Percentiles rank a stretch among this genome's conserved stretches.
Conservation (phyloP, 768 basidiomycete genomes). For the Hypholoma fasciculare region DNA sequence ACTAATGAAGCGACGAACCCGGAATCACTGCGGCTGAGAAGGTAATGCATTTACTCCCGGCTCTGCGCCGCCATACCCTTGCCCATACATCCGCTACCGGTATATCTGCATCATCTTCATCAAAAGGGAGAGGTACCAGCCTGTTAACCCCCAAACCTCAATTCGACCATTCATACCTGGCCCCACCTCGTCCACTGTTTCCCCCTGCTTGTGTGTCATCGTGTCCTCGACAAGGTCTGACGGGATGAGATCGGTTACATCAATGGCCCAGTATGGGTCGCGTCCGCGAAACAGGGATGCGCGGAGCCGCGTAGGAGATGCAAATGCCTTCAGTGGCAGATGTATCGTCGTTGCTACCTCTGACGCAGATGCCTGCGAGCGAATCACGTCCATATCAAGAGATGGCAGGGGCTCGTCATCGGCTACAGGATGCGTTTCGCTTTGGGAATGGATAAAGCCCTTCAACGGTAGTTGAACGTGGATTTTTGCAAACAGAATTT, state of each 20-base stretch:
- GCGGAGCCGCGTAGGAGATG: conserved; percentile 48
- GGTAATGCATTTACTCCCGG: conserved; percentile 11
- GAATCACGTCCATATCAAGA: conserved; percentile 50
- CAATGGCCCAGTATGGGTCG: conserved; percentile 64
- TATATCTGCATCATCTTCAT: conserved; percentile 57
- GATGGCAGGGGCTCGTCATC: conserved; percentile 56
- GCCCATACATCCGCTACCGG: conserved; percentile 22
- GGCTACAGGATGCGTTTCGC: conserved; percentile 3
- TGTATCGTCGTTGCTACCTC: conserved; percentile 78
- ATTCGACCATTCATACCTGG: conserved; percentile 45
- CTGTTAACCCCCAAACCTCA: conserved; percentile 84
- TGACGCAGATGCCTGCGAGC: conserved; percentile 42
- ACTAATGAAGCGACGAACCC: conserved; percentile 6
- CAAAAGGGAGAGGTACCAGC: conserved; percentile 73
- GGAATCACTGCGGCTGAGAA: conserved; percentile 29
- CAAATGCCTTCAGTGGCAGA: conserved; percentile 57
- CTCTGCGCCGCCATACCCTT: neutral
- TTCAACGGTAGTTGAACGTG: conserved; percentile 10
- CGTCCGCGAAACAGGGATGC: conserved; percentile 54
- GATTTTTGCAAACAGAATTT: neutral
- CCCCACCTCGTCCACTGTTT: conserved; percentile 40
- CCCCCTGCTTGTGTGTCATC: conserved; percentile 27
- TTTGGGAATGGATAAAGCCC: conserved; percentile 29
- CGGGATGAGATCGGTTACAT: conserved; percentile 60
- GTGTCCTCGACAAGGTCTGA: conserved; percentile 19